Base-by-base conservation (phyloP, 257 asterid genomes). In the Solanum rostratum region DNA sequence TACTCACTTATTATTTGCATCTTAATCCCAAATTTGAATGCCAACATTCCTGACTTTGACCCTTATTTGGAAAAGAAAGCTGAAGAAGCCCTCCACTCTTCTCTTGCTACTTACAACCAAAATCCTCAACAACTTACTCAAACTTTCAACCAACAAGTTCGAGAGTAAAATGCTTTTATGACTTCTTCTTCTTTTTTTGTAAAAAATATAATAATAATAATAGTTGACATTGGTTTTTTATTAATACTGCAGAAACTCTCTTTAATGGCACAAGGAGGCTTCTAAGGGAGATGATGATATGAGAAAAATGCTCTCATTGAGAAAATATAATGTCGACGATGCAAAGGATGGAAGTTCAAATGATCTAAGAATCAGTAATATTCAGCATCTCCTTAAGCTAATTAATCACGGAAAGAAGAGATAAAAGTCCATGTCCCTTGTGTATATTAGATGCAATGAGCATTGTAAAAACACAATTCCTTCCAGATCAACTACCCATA, bases 71-170 rank as follows among this genome's bases (percentile, higher is more conserved):
- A 81, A 86, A 84, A 91, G 82, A 87, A 45, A 85, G 93, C 92
- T 19, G 76, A 86, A 84, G 79, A 86, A 70, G 91, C 98, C 30
- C 87, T 85, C 37, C 82, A 85, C 11, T 91, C 92, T 45, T 89
- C 95, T 57, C 39, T 88, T 82, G 66, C 84, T 57, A 92, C 95
- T 27, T 92, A 86, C 43, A 80, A 89, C 82, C 91, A 92, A 50
- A 80, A 95, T 41, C 97, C 97, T 15, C 94, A 90, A 82, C 84
- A 85, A 16, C 81, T 91, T 46, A 88, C 95, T 5, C 85, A 87
- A 41, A 87, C 87, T 24, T 90, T 95, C 84, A 92, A 84, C 39
- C 43, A 85, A 57, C 92, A 93, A 91, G 97, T 93, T 66, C 91
- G 86, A 69, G 94, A 90, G 98, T 95, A 81, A 81, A 87, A 88